These are phyloP conservation scores for Nakataea oryzae DNA, from an alignment of 2,329 filamentous ascomycete species.

Conservation along the genomic window DNA sequence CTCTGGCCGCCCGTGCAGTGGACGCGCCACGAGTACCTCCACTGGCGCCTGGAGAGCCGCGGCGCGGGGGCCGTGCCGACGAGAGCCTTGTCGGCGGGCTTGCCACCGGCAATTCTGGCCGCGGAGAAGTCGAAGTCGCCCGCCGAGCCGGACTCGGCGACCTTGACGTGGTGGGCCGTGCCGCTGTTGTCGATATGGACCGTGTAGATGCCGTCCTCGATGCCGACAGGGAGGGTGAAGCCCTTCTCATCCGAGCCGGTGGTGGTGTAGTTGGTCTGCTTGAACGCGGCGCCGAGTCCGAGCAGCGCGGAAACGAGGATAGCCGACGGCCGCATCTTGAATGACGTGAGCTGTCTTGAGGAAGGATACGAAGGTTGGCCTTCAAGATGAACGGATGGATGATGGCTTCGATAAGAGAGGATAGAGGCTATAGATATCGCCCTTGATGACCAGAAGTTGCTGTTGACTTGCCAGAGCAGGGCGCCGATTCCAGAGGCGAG, in stretches of 20 bases:
- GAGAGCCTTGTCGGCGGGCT: not conserved
- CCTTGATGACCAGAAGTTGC: too few species aligned
- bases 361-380: too few species aligned
- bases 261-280: not conserved
- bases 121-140: not conserved
- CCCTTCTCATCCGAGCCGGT: conserved; percentile 1
- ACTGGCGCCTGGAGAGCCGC: not conserved
- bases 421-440: too few species aligned
- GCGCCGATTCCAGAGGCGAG: too few species aligned
- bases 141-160: too few species aligned
- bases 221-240: not conserved
- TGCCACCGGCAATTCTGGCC: too few species aligned
- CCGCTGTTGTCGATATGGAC: not conserved
- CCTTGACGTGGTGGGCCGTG: not conserved
- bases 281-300: not conserved
- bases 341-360: not conserved
- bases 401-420: too few species aligned
- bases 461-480: too few species aligned
- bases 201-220: not conserved
- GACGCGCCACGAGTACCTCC: not conserved
- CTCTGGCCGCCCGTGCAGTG: not conserved
- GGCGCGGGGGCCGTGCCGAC: too few species aligned
- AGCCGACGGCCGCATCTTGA: not conserved
- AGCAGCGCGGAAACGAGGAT: not conserved
- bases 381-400: too few species aligned